Base-by-base conservation (phyloP, 306 rosid genomes). In the Sicyos edulis region DNA sequence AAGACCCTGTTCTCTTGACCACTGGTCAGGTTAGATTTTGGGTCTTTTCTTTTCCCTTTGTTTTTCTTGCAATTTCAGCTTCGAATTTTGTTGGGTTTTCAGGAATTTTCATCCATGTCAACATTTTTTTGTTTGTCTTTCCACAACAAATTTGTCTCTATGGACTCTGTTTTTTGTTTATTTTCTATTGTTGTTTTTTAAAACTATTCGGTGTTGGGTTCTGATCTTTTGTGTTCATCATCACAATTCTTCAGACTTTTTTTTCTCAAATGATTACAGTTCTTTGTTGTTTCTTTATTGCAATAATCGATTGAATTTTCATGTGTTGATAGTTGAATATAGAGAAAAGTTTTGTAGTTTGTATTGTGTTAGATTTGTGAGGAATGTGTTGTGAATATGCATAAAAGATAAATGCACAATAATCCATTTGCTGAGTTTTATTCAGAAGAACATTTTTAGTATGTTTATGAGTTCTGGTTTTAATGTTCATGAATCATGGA, bases 1-100 rank as follows among this genome's bases (percentile, higher is more conserved):
- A 32, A 13, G 97, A 91, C 57, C 97, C 97, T 73, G 95, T 91
- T 72, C 74, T 89, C 74, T 79, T 89, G 75, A 80, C 84, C 72
- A 86, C 96, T 49, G 96, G 97, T 51, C 88, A 86, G 96, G 97
- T 90, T 50, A 17, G 52, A 3, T 8, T 40, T 40, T 40, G 29
- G 29, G 29, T 6, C 7, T 40, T 40, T 2, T 40, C 7, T 40
- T 40, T 32, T 32, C 4, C 12, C 16, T 49, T 50, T 6, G 17
- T 50, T 76, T 26, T 70, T 71, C 24, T 71, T 71, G 9, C 26
- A 10, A 24, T 71, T 26, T 0, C 10, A 4, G 42, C 42, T 37
- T 37, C 0, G 2, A 37, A 37, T 37, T 37, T 37, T 37, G 45
- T 40, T 40, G 45, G 45, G 45, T 40, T 50, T 50, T 2, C 2